A percentile compares a stretch with the other conserved stretches of the same genome.
phyloP scores from a whole-genome alignment of 495 filamentous ascomycete species.

The Parachaetomium inaequale region DNA sequence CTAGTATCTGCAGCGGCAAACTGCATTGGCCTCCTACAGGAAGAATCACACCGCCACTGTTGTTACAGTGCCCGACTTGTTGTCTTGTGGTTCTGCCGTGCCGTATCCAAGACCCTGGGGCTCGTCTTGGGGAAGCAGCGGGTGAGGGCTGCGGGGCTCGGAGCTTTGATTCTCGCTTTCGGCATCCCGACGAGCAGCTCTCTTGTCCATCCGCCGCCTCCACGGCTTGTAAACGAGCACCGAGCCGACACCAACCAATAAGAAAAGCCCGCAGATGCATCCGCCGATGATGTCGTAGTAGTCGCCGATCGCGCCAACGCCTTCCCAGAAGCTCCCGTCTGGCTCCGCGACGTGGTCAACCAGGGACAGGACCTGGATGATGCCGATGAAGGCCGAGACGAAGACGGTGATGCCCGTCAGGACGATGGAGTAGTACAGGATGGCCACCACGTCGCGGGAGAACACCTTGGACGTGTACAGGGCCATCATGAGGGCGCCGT shows the following conservation, averaged over 20 bases:
- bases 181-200: neutral
- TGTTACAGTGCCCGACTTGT: neutral
- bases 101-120: neutral
- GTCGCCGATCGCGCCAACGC: slow-evolving; percentile 68
- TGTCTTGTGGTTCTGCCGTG: neutral
- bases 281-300: slow-evolving; percentile 86
- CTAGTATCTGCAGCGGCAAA: neutral
- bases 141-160: neutral
- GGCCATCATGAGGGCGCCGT: slow-evolving; percentile 93
- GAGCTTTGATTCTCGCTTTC: neutral
- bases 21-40: too few relatives aligned
- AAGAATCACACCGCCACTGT: neutral
- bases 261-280: slow-evolving; percentile 75
- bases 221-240: slow-evolving; percentile 73
- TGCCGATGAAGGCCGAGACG: slow-evolving; percentile 79
- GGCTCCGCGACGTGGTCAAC: slow-evolving; percentile 70
- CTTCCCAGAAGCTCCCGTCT: slow-evolving; percentile 79
- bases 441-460: slow-evolving; percentile 74
- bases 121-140: neutral
- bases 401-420: slow-evolving; percentile 82
- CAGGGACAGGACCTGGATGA: slow-evolving; percentile 77
- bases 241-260: slow-evolving; percentile 68
- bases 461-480: slow-evolving; percentile 77
- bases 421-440: slow-evolving; percentile 91
- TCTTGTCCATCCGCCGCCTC: slow-evolving; percentile 50